Evolutionary conservation across 2,329 filamentous ascomycete genomes (phyloP).

Genomic region (Fusarium sp.): DNA sequence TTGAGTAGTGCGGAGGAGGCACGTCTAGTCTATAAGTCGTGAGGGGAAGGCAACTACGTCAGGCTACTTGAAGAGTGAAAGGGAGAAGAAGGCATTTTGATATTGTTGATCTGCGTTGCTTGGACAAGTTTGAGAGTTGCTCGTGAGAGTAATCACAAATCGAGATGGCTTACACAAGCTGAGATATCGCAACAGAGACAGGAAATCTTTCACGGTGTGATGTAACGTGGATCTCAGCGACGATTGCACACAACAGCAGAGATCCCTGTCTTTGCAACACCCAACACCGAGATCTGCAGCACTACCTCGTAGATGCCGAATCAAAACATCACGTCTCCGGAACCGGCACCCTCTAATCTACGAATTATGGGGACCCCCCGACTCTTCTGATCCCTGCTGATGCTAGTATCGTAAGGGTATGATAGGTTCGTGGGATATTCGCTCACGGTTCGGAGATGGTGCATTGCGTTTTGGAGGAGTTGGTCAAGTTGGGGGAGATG

Average conservation of each 20-base stretch:
- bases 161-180: neutral
- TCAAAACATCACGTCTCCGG: neutral
- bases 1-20: conserved; percentile 15
- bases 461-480: conserved; percentile 11
- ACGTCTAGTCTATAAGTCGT: neutral
- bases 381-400: neutral
- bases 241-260: neutral
- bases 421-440: conserved; percentile 5
- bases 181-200: neutral
- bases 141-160: neutral
- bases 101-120: neutral
- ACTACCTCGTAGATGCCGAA: conserved; percentile 13
- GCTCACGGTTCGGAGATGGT: conserved; percentile 32
- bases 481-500: conserved; percentile 20
- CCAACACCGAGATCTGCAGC: conserved; percentile 26
- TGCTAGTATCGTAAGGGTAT: neutral
- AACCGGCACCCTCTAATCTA: neutral
- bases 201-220: neutral
- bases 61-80: neutral
- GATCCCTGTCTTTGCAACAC: conserved; percentile 14
- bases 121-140: neutral
- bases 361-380: neutral
- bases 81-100: neutral
- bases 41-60: neutral
- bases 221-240: conserved; percentile 3